Evolutionary conservation across 768 basidiomycete genomes (phyloP).

Genomic region (Boletus vermiculosoides): DNA sequence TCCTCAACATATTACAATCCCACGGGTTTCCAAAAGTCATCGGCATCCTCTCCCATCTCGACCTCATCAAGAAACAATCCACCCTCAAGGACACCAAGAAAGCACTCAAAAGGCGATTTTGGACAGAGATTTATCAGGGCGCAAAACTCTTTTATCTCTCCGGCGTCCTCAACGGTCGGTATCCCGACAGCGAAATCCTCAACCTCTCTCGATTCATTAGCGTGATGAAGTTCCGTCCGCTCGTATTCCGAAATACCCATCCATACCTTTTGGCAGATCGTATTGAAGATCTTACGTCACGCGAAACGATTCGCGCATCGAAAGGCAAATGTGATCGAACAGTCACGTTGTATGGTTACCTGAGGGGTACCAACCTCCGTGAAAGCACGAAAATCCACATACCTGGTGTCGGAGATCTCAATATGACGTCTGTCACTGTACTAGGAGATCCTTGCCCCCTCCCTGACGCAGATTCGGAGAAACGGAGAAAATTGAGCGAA

Average conservation of each 20-base stretch:
- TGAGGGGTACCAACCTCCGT: constrained; percentile 85
- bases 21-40: constrained; percentile 99
- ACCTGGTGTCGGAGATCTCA: constrained; percentile 90
- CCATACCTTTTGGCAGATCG: constrained; percentile 95
- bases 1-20: constrained; percentile 93
- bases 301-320: constrained; percentile 72
- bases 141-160: constrained; percentile 98
- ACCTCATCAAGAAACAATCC: constrained; percentile 90
- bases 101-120: constrained; percentile 94
- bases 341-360: constrained; percentile 91
- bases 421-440: constrained; percentile 66
- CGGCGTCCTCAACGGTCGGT: constrained; percentile 94
- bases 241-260: constrained; percentile 93
- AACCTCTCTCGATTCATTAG: constrained; percentile 95
- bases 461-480: constrained; percentile 89
- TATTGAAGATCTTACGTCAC: constrained; percentile 89
- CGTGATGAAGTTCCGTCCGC: constrained; percentile 98
- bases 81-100: constrained; percentile 90
- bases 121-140: constrained; percentile 99
- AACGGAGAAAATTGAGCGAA: constrained; percentile 88
- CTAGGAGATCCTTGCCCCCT: constrained; percentile 96
- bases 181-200: constrained; percentile 94
- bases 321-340: constrained; percentile 93
- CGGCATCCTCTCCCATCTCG: constrained; percentile 92
- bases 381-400: constrained; percentile 82